Conservation (phyloP, 352 stramenopile genomes). For the Plasmopara halstedii region DNA sequence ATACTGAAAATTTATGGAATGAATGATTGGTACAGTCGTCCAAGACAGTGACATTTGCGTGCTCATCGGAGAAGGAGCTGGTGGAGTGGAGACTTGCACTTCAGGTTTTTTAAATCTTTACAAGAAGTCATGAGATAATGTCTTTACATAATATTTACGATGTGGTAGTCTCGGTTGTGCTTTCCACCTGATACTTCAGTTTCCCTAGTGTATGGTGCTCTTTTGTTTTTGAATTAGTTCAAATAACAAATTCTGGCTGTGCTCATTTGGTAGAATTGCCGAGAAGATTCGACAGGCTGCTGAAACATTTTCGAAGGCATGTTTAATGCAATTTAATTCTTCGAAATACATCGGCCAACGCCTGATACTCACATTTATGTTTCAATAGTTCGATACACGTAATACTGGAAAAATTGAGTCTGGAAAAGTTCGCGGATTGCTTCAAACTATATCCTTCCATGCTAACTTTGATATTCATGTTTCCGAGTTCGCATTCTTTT, state of each 20-base stretch:
- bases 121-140: too few relatives aligned
- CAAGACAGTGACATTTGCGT: constrained; percentile 59
- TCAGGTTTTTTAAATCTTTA: constrained; percentile 18
- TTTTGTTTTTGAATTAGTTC: not conserved
- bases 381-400: constrained; percentile 31
- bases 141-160: not conserved
- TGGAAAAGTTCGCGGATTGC: constrained; percentile 32
- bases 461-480: not conserved
- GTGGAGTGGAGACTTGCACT: constrained; percentile 51
- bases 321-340: too few relatives aligned
- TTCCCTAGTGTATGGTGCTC: constrained; percentile 13
- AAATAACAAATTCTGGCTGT: not conserved
- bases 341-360: too few relatives aligned
- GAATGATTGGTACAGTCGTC: constrained; percentile 16
- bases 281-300: constrained; percentile 51
- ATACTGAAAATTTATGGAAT: not conserved
- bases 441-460: constrained; percentile 57
- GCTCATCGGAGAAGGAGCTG: constrained; percentile 43
- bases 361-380: too few relatives aligned
- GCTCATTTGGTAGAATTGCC: constrained; percentile 17
- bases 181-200: constrained; percentile 12
- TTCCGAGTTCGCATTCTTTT: not conserved
- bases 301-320: constrained; percentile 42
- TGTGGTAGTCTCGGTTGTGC: constrained; percentile 15
- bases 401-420: constrained; percentile 34